A percentile compares a stretch with the other conserved stretches of the same genome.
Conservation (phyloP, 208 protist species). For the Crithidia mellificae region DNA sequence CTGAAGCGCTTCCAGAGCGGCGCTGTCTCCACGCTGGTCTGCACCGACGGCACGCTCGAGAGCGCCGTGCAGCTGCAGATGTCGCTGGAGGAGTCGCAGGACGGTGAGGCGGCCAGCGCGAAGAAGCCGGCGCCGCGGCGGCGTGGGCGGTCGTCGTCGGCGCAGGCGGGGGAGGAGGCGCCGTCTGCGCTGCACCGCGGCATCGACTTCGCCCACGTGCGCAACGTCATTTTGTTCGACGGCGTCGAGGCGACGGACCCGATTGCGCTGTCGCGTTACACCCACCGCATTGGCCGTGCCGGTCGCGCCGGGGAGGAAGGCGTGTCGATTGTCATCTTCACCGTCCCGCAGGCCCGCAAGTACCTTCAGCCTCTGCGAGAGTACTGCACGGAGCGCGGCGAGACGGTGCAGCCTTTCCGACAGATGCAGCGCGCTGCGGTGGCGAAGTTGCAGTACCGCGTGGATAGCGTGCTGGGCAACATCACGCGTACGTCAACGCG, state of each 20-base stretch:
- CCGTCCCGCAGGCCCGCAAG: constrained; percentile 65
- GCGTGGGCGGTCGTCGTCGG: neutral
- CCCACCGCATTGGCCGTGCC: constrained; percentile 96
- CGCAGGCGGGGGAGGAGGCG: constrained; percentile 20
- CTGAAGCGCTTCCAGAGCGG: constrained; percentile 95
- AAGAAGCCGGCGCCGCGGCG: constrained; percentile 19
- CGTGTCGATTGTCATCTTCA: constrained; percentile 90
- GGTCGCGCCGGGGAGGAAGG: constrained; percentile 88
- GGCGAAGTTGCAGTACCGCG: constrained; percentile 85
- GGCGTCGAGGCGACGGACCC: constrained; percentile 84
- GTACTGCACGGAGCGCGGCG: constrained; percentile 58
- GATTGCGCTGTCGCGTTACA: constrained; percentile 91
- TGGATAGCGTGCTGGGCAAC: constrained; percentile 78
- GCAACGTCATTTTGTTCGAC: constrained; percentile 97
- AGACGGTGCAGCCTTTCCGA: constrained; percentile 68
- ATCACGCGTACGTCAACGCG: constrained; percentile 76
- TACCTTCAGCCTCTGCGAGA: constrained; percentile 55
- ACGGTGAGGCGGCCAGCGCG: constrained; percentile 5
- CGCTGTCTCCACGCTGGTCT: constrained; percentile 94
- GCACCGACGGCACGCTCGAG: constrained; percentile 94
- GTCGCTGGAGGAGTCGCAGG: constrained; percentile 29
- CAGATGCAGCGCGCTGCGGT: constrained; percentile 74
- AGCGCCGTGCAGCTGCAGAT: constrained; percentile 70
- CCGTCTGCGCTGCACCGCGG: constrained; percentile 90
- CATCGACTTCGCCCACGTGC: constrained; percentile 96